Evolutionary conservation across 805 yeast genomes (phyloP).

Genomic region (Metschnikowia reukaufii): DNA sequence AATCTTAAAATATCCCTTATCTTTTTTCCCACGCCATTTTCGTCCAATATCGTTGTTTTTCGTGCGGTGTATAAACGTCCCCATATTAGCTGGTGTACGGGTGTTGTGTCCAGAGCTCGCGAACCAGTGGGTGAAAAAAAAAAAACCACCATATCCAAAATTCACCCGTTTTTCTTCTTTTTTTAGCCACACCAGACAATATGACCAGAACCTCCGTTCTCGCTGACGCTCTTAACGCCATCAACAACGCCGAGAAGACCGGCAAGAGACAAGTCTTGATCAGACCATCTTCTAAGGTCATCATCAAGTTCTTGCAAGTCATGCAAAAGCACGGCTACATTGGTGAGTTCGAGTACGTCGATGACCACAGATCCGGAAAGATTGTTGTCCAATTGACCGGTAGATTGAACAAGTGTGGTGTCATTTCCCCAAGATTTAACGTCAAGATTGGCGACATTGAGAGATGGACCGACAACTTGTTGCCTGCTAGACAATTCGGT

Average conservation of each 20-base stretch:
- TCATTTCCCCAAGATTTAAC: slow-evolving; percentile 98
- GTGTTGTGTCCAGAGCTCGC: slow-evolving; percentile 5
- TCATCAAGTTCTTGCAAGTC: slow-evolving; percentile 33
- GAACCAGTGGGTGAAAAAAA: slow-evolving; percentile 10
- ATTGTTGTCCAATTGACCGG: slow-evolving; percentile 36
- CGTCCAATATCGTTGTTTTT: neutral
- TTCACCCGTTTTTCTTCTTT: slow-evolving; percentile 1
- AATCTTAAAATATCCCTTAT: neutral
- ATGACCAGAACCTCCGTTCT: slow-evolving; percentile 37
- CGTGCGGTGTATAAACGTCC: slow-evolving; percentile 6
- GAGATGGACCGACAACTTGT: slow-evolving; percentile 97
- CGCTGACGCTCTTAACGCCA: slow-evolving; percentile 38
- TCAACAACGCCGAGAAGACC: slow-evolving; percentile 39
- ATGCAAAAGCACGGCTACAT: slow-evolving; percentile 39
- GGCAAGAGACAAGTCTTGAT: slow-evolving; percentile 39
- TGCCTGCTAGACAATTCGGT: slow-evolving; percentile 99
- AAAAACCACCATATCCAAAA: neutral
- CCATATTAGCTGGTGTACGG: slow-evolving; percentile 12
- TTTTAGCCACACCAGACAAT: slow-evolving; percentile 4
- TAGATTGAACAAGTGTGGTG: slow-evolving; percentile 82
- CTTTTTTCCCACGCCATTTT: neutral
- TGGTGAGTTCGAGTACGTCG: slow-evolving; percentile 38
- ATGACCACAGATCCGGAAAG: slow-evolving; percentile 41
- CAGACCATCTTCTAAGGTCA: slow-evolving; percentile 38
- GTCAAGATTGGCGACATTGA: slow-evolving; percentile 93